Percentiles rank a stretch among this genome's conserved stretches.
phyloP scores from a whole-genome alignment of 306 rosid species.

The Carpinus viminea region DNA sequence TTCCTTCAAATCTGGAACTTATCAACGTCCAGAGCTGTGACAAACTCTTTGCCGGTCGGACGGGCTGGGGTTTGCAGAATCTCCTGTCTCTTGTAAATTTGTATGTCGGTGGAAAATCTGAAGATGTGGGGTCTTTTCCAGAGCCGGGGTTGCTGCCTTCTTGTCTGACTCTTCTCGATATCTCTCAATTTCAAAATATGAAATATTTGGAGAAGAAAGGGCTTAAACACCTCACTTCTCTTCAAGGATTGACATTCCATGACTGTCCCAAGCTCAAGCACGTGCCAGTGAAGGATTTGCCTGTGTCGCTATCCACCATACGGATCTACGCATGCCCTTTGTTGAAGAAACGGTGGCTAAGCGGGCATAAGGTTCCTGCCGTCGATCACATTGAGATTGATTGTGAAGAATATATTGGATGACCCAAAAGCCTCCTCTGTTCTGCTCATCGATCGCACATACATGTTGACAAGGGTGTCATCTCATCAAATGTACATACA shows the following conservation, averaged over 20 bases:
- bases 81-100: not conserved
- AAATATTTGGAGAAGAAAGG: not conserved
- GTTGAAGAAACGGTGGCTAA: not conserved
- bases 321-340: fast-evolving
- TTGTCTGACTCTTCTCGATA: not conserved
- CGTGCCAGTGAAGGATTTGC: slow-evolving; percentile 16
- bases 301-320: not conserved
- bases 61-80: slow-evolving; percentile 6
- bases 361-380: not conserved
- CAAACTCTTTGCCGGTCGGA: not conserved
- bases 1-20: not conserved
- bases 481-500: no score
- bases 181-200: not conserved
- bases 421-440: not conserved
- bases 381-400: not conserved
- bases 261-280: not conserved
- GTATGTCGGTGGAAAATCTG: fast-evolving
- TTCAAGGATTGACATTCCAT: fast-evolving
- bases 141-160: not conserved
- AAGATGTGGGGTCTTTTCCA: not conserved
- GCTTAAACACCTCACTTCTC: not conserved
- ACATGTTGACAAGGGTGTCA: no score
- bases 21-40: not conserved
- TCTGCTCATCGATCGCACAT: no score
- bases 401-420: fast-evolving